Evolutionary conservation across 2,329 filamentous ascomycete genomes (phyloP).

Genomic region (Stachybotrys chartarum): DNA sequence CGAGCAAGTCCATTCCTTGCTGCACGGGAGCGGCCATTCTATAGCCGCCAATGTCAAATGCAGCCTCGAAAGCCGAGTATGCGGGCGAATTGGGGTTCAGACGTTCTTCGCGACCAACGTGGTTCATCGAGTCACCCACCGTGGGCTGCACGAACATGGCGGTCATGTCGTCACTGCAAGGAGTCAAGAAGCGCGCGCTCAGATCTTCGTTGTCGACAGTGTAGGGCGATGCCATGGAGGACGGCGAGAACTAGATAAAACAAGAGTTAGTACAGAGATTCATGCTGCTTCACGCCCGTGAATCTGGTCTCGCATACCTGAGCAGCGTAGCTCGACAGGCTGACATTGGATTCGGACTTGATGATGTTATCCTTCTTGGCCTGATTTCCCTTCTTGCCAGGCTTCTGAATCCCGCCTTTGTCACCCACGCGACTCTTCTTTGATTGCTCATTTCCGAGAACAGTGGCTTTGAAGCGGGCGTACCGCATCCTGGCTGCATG

Average conservation of each 20-base stretch:
- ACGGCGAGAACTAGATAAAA: slow-evolving; percentile 26
- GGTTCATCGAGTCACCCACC: slow-evolving; percentile 16
- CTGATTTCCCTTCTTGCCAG: slow-evolving; percentile 24
- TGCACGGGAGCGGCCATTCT: slow-evolving; percentile 13
- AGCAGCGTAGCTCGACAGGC: slow-evolving; percentile 16
- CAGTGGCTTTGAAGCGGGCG: slow-evolving; percentile 41
- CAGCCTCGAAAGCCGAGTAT: slow-evolving; percentile 32
- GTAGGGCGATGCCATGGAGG: slow-evolving; percentile 29
- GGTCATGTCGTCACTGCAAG: slow-evolving; percentile 44
- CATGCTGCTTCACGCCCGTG: slow-evolving; percentile 2
- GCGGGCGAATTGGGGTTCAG: slow-evolving; percentile 12
- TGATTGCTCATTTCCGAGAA: slow-evolving; percentile 31
- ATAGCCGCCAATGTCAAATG: slow-evolving; percentile 31
- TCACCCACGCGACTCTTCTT: slow-evolving; percentile 34
- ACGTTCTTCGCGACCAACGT: slow-evolving; percentile 19
- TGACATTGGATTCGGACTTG: slow-evolving; percentile 31
- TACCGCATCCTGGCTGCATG: slow-evolving; percentile 56
- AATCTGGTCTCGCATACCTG: slow-evolving; percentile 32
- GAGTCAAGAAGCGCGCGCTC: slow-evolving; percentile 40
- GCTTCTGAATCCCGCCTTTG: slow-evolving; percentile 40
- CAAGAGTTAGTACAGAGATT: slow-evolving; percentile 3
- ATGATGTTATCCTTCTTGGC: slow-evolving; percentile 26
- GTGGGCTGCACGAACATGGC: not conserved
- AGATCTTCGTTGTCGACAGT: slow-evolving; percentile 28
- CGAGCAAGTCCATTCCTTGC: not conserved